Evolutionary conservation across 352 stramenopile species (phyloP).

Genomic region (Aphanomyces cochlioides): DNA sequence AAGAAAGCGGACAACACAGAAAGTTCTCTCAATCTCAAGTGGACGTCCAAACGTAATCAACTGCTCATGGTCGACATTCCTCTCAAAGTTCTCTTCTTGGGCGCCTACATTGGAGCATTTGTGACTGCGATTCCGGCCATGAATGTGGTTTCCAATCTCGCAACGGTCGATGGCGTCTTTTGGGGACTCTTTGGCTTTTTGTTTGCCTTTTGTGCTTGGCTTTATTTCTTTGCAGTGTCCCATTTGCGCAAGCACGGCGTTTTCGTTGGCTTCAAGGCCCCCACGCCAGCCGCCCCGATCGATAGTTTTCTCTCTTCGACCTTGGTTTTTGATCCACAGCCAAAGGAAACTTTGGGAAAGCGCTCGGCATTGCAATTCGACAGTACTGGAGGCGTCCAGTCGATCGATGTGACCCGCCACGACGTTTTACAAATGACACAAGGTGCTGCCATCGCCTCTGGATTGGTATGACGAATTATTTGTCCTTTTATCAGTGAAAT

Average conservation of each 20-base stretch:
- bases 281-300: neutral
- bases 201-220: neutral
- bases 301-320: neutral
- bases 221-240: neutral
- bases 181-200: neutral
- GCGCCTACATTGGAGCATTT: neutral
- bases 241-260: neutral
- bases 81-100: neutral
- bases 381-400: neutral
- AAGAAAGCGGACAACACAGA: constrained; percentile 14
- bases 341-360: neutral
- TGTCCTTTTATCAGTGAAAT: too few species aligned
- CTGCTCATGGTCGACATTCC: constrained; percentile 10
- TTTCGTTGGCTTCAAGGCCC: neutral
- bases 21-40: constrained; percentile 16
- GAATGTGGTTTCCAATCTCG: neutral
- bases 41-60: constrained; percentile 14
- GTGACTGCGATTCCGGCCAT: neutral
- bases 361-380: neutral
- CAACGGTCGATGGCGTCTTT: neutral
- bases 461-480: too few species aligned
- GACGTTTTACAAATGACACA: neutral
- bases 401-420: neutral
- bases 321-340: too few species aligned
- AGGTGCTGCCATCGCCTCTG: neutral